Conservation (phyloP, 192 early-diverging fungal genomes). For the Coemansia reversa region DNA sequence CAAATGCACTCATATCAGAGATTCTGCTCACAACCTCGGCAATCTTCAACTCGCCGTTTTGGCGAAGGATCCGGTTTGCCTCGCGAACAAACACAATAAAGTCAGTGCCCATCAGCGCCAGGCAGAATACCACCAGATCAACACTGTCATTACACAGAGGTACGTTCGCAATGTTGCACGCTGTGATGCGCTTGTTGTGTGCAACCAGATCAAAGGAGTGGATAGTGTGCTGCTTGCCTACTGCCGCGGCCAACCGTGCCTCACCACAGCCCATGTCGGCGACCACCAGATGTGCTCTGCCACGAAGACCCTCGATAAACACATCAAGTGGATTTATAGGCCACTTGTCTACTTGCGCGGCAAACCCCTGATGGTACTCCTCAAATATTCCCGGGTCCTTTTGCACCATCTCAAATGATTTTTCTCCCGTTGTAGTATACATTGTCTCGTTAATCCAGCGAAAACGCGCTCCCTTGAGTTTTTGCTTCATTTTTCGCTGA, state of each 20-base stretch:
- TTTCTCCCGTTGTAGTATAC: slow-evolving; percentile 80
- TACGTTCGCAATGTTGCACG: slow-evolving; percentile 91
- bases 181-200: slow-evolving; percentile 73
- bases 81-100: slow-evolving; percentile 89
- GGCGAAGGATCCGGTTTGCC: slow-evolving; percentile 75
- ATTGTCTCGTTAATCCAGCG: slow-evolving; percentile 94
- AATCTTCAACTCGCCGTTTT: slow-evolving; percentile 85
- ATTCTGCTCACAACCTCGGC: slow-evolving; percentile 94
- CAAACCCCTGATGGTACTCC: slow-evolving; percentile 95
- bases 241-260: slow-evolving; percentile 75
- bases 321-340: slow-evolving; percentile 91
- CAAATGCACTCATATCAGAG: slow-evolving; percentile 74
- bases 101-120: slow-evolving; percentile 97
- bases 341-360: slow-evolving; percentile 87
- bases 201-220: slow-evolving; percentile 89
- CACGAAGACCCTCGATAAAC: slow-evolving; percentile 66
- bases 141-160: slow-evolving; percentile 66
- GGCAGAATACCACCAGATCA: slow-evolving; percentile 87
- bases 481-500: slow-evolving; percentile 64
- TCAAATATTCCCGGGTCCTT: slow-evolving; percentile 87
- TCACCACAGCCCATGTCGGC: slow-evolving; percentile 98
- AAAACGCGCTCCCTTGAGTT: slow-evolving; percentile 76
- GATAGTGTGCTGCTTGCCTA: slow-evolving; percentile 63
- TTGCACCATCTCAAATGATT: slow-evolving; percentile 75
- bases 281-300: slow-evolving; percentile 47